Conservation (phyloP, 2,329 filamentous ascomycete genomes). For the Alternaria viburni region DNA sequence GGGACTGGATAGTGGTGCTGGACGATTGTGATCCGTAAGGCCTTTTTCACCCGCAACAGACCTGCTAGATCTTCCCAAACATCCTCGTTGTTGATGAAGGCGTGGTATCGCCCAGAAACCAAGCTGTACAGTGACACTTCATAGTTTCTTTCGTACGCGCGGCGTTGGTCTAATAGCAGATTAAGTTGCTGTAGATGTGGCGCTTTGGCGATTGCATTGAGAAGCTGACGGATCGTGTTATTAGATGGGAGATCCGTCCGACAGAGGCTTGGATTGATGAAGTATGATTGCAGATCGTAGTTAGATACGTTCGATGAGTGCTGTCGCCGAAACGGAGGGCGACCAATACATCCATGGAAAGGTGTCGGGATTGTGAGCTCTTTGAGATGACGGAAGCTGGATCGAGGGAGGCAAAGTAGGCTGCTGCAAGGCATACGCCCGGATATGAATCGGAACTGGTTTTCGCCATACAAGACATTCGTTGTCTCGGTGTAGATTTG, state of each 20-base stretch:
- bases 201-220: neutral
- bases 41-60: neutral
- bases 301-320: neutral
- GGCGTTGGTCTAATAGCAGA: neutral
- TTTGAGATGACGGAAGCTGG: neutral
- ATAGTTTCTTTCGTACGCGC: neutral
- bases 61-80: neutral
- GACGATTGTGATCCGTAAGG: neutral
- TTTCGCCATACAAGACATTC: neutral
- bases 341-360: neutral
- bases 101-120: neutral
- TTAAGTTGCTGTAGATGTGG: neutral
- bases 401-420: neutral
- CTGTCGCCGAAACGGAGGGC: neutral
- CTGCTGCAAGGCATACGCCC: neutral
- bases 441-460: neutral
- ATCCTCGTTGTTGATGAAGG: neutral
- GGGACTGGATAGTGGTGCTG: neutral
- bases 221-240: neutral
- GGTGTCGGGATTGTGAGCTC: neutral
- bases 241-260: neutral
- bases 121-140: neutral
- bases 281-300: neutral
- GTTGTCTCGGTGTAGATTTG: neutral
- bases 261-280: neutral